A percentile compares a stretch with the other conserved stretches of the same genome.
Conservation (phyloP, 495 filamentous ascomycete species). For the Darksidea phi region DNA sequence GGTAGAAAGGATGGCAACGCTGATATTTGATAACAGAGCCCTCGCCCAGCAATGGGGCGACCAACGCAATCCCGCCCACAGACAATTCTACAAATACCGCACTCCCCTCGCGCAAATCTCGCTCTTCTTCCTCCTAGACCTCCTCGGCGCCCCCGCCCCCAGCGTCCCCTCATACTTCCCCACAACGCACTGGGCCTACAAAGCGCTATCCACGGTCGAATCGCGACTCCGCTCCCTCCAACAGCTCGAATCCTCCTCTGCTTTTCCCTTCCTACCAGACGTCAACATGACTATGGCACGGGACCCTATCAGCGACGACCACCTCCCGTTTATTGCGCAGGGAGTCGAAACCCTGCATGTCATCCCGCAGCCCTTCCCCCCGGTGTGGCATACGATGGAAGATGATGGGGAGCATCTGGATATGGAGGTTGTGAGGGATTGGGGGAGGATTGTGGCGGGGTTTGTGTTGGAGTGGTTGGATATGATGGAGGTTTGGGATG, state of each 20-base stretch:
- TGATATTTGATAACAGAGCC: slow-evolving; percentile 46
- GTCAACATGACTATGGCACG: slow-evolving; percentile 5
- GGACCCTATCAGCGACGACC: slow-evolving; percentile 70
- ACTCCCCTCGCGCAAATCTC: slow-evolving; percentile 74
- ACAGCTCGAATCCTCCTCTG: slow-evolving; percentile 51
- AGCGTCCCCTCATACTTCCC: slow-evolving; percentile 75
- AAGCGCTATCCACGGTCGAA: slow-evolving; percentile 66
- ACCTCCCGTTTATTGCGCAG: slow-evolving; percentile 79
- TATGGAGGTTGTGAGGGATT: slow-evolving; percentile 78
- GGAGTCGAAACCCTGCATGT: slow-evolving; percentile 88
- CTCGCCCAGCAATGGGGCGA: slow-evolving; percentile 74
- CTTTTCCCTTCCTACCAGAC: slow-evolving; percentile 39
- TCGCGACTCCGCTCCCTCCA: slow-evolving; percentile 60
- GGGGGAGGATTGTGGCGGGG: slow-evolving; percentile 74
- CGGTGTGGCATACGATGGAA: slow-evolving; percentile 79
- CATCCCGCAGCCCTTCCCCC: slow-evolving; percentile 78
- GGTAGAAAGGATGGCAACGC: slow-evolving; percentile 3
- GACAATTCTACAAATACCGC: slow-evolving; percentile 62
- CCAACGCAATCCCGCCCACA: slow-evolving; percentile 56
- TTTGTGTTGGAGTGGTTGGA: slow-evolving; percentile 96
- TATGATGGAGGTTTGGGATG: slow-evolving; percentile 32
- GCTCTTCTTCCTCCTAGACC: slow-evolving; percentile 88
- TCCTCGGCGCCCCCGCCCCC: slow-evolving; percentile 72
- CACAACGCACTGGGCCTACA: slow-evolving; percentile 93
- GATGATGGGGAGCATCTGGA: slow-evolving; percentile 90